Evolutionary conservation across 495 filamentous ascomycete species (phyloP).

Genomic region (Apiosordaria backusii): DNA sequence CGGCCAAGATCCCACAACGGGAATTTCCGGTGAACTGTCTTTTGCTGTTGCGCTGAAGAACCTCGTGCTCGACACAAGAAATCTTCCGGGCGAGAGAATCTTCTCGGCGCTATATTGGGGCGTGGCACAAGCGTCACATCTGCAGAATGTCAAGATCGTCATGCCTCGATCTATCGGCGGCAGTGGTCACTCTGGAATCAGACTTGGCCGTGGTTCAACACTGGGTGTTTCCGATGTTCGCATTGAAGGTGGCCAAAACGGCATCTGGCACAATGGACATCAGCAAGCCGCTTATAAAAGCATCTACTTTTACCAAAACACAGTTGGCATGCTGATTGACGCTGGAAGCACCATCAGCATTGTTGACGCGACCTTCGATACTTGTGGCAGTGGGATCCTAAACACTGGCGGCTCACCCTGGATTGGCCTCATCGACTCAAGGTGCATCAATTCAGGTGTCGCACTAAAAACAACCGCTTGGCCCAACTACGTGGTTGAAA

Average conservation of each 20-base stretch:
- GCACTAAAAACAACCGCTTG: constrained; percentile 35
- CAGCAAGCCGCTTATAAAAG: constrained; percentile 72
- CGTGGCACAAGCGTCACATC: constrained; percentile 60
- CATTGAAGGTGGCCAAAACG: constrained; percentile 40
- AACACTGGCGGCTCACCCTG: constrained; percentile 48
- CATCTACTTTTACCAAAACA: constrained; percentile 55
- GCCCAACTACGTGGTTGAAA: constrained; percentile 43
- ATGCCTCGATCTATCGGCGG: constrained; percentile 49
- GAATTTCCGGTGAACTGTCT: constrained; percentile 30
- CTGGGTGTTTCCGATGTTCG: constrained; percentile 35
- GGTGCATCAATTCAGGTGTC: constrained; percentile 40
- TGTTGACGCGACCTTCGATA: constrained; percentile 47
- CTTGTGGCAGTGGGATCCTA: constrained; percentile 54
- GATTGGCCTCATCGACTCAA: constrained; percentile 40
- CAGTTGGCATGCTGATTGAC: constrained; percentile 59
- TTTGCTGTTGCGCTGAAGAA: constrained; percentile 68
- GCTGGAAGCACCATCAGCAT: constrained; percentile 56
- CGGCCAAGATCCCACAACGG: constrained; percentile 42
- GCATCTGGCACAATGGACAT: constrained; percentile 57
- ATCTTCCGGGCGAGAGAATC: constrained; percentile 42
- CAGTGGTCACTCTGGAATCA: constrained; percentile 59
- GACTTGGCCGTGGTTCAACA: constrained; percentile 53
- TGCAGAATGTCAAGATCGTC: constrained; percentile 67
- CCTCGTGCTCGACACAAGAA: constrained; percentile 63
- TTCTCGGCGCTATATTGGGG: constrained; percentile 68